phyloP scores from a whole-genome alignment of 73 alveolate genomes.

The Paramecium sonneborni region DNA sequence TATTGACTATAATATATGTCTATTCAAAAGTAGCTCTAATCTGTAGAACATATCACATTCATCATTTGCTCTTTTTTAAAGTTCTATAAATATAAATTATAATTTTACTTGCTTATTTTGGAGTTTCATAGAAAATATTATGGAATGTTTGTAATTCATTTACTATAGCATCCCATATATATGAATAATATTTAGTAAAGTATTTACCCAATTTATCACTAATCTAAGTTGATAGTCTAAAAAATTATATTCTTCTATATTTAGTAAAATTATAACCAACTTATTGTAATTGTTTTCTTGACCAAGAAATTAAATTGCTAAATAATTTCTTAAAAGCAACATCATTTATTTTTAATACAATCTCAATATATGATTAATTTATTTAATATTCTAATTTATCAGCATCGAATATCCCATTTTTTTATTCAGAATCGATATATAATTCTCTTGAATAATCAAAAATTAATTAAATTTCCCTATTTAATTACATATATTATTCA shows the following conservation, averaged over 20 bases:
- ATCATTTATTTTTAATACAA: slow-evolving; percentile 14
- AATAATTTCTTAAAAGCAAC: not conserved
- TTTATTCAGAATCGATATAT: slow-evolving; percentile 42
- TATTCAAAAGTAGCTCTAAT: not conserved
- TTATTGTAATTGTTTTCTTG: not conserved
- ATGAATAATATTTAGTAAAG: slow-evolving; percentile 33
- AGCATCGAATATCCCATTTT: slow-evolving; percentile 20
- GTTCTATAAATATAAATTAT: not conserved
- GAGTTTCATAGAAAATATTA: slow-evolving; percentile 16
- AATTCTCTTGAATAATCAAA: slow-evolving; percentile 40
- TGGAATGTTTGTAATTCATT: slow-evolving; percentile 28
- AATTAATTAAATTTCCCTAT: not conserved
- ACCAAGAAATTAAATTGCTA: not conserved
- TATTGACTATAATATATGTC: not conserved
- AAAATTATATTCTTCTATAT: slow-evolving; percentile 44
- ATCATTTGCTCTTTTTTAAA: not conserved
- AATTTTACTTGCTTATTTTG: slow-evolving; percentile 25
- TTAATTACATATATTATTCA: not conserved
- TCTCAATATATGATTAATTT: not conserved
- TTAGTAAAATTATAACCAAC: slow-evolving; percentile 34
- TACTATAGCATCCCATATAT: slow-evolving; percentile 7
- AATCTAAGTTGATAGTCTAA: not conserved
- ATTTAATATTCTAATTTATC: slow-evolving; percentile 13
- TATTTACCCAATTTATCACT: slow-evolving; percentile 34
- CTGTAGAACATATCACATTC: slow-evolving; percentile 48